Base-by-base conservation (phyloP, 2,329 filamentous ascomycete species). In the Claviceps cyperi region DNA sequence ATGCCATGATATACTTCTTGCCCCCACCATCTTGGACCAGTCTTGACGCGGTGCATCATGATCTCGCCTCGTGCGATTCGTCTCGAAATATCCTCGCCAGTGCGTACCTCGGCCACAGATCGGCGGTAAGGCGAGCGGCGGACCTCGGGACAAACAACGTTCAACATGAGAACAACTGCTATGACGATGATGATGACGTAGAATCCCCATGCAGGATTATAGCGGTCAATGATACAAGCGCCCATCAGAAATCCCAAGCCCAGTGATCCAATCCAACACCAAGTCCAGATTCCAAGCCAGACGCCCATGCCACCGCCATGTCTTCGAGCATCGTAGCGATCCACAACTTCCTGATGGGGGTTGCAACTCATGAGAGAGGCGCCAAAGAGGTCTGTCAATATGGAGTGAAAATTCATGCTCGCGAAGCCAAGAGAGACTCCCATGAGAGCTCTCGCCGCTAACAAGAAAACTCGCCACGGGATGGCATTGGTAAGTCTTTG, bases 241-340 rank as follows among this genome's bases (percentile, higher is more conserved):
- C 86, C 86, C 39, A 86, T 69, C 51, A 85, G 67, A 59, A 89
- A 90, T 0, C 86, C 85, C 38, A 87, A 60, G 0, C 80, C 78
- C 21, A 89, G 71, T 21, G 83, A 86, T 5, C 81, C 83, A 57
- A 86, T 79, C 64, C 78, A 85, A 60, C 83, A 86, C 79, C 82
- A 90, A 0, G 82, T 81, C 83, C 84, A 89, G 50, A 85, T 72
- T 1, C 83, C 83, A 9, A 88, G 71, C 86, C 85, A 90, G n/a
- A 85, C 69, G 0, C 86, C 86, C 69, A 89, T 81, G 0, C 86
- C 85, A 13, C 85, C 84, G 7, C 86, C 86, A 59, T 88, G 83
- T 40, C 84, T 73, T 50, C 85, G 77, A 17, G 84, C 76, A 62
- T 89, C 85, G 56, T 77, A 78, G 13, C 74, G 66, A 51, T 82